phyloP scores from a whole-genome alignment of 352 stramenopile species.

The Globisporangium paddicum region DNA sequence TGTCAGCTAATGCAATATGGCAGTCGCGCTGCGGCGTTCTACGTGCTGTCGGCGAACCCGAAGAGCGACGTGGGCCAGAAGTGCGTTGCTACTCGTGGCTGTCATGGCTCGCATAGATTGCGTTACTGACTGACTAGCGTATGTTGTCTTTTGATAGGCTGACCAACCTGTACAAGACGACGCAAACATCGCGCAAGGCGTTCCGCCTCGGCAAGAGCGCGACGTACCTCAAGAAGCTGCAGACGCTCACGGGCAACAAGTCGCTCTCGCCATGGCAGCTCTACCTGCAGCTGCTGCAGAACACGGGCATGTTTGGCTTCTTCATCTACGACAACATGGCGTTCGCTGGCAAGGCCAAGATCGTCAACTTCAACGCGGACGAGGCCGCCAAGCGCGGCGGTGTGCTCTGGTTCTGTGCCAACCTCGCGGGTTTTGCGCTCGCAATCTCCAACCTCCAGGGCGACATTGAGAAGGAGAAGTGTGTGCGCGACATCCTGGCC shows the following conservation, averaged over 20 bases:
- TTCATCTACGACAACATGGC: constrained; percentile 85
- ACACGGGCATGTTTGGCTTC: constrained; percentile 79
- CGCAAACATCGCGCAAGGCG: constrained; percentile 77
- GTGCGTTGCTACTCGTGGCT: constrained; percentile 9
- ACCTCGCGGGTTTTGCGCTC: constrained; percentile 73
- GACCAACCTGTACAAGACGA: constrained; percentile 72
- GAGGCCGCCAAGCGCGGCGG: constrained; percentile 62
- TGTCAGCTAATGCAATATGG: constrained; percentile 74
- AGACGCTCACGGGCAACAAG: constrained; percentile 54
- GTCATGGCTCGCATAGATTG: background rate
- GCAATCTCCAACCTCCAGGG: constrained; percentile 68
- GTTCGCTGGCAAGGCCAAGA: constrained; percentile 79
- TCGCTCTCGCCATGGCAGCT: constrained; percentile 6
- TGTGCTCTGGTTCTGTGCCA: constrained; percentile 81
- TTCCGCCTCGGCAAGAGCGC: constrained; percentile 85
- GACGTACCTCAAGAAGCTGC: constrained; percentile 79
- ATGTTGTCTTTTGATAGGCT: no score
- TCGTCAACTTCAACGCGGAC: constrained; percentile 60
- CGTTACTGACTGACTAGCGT: background rate
- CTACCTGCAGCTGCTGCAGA: constrained; percentile 77
- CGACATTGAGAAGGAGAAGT: constrained; percentile 80
- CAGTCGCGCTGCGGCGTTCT: constrained; percentile 74
- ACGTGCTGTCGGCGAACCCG: constrained; percentile 68
- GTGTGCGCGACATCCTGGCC: constrained; percentile 59
- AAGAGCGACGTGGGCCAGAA: constrained; percentile 80